Conservation (phyloP, 2,329 filamentous ascomycete species). For the Raffaelea deltoideospora region DNA sequence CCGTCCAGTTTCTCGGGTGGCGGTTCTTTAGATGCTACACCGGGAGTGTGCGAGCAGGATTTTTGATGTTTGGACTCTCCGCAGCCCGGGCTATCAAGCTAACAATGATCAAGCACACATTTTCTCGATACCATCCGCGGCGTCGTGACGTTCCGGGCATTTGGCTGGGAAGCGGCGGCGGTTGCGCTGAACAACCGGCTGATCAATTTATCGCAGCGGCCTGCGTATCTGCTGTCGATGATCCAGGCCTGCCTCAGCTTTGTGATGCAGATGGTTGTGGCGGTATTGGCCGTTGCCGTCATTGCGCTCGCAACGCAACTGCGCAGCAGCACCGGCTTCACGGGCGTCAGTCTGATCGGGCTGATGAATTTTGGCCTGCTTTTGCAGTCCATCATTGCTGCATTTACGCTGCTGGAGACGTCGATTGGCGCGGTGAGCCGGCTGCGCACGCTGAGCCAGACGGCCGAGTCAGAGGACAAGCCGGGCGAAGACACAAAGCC, state of each 20-base stretch:
- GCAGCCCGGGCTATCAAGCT: no score
- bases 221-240: conserved; percentile 40
- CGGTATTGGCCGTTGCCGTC: conserved; percentile 29
- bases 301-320: conserved; percentile 31
- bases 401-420: conserved; percentile 19
- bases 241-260: conserved; percentile 44
- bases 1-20: neutral
- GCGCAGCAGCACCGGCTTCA: conserved; percentile 19
- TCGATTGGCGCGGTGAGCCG: conserved; percentile 21
- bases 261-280: conserved; percentile 32
- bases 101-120: conserved; percentile 16
- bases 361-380: conserved; percentile 20
- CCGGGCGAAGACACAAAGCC: conserved; percentile 13
- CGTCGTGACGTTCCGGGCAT: conserved; percentile 39
- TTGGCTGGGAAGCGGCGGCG: conserved; percentile 33
- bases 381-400: conserved; percentile 15
- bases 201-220: conserved; percentile 38
- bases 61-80: no score
- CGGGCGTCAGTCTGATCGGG: conserved; percentile 22
- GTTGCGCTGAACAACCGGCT: conserved; percentile 28
- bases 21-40: neutral
- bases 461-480: conserved; percentile 11
- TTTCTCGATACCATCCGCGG: conserved; percentile 42
- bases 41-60: no score
- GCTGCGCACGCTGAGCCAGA: conserved; percentile 16